Conservation (phyloP, 208 protist genomes). For the Acanthamoeba lenticulata region DNA sequence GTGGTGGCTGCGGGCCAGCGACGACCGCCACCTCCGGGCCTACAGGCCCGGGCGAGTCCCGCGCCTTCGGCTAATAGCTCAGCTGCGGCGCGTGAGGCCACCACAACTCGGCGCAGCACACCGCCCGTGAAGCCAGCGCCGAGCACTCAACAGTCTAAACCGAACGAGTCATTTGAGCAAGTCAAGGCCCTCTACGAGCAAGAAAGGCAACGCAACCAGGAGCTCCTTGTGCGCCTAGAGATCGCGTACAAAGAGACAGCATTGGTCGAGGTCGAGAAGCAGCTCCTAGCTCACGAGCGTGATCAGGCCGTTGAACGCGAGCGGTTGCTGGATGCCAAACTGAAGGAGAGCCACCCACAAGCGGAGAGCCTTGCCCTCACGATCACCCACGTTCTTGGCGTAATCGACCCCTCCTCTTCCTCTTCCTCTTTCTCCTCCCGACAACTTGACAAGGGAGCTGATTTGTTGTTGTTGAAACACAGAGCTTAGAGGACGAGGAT, state of each 20-base stretch:
- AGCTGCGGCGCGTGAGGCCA: no score
- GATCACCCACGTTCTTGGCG: neutral
- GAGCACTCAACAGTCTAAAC: neutral
- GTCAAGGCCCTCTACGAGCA: neutral
- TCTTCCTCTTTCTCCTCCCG: neutral
- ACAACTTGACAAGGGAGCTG: neutral
- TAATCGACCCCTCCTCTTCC: neutral
- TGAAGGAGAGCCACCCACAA: neutral
- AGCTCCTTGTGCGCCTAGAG: neutral
- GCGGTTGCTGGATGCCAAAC: neutral
- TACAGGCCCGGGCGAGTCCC: neutral
- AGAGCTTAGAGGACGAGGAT: neutral
- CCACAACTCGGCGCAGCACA: no score
- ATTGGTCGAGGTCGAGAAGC: neutral
- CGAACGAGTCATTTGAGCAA: neutral
- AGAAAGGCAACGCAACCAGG: neutral
- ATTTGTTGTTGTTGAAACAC: neutral
- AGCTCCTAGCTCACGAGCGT: neutral
- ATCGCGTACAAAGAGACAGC: neutral
- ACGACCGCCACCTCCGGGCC: no score
- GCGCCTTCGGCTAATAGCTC: neutral
- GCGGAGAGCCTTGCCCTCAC: constrained; percentile 30
- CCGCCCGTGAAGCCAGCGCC: neutral
- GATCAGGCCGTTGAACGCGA: neutral
- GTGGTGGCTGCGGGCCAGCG: neutral